Base-by-base conservation (phyloP, 345 rosid genomes). In the Populus alba region DNA sequence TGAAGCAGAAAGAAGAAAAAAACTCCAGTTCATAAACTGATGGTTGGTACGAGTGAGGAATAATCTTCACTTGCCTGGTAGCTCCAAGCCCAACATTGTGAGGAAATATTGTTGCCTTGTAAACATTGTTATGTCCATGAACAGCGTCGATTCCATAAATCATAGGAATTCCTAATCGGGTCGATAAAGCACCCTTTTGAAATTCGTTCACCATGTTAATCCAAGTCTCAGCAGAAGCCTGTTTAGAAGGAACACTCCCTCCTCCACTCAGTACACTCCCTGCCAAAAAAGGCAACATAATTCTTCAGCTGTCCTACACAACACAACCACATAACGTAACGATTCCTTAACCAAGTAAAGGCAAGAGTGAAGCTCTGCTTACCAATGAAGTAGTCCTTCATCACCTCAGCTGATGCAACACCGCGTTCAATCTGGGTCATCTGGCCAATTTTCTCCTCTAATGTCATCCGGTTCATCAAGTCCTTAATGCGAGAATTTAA, bases 261-360 rank as follows among this genome's bases (percentile, higher is more conserved):
- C 98, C 98, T 63, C 97, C 98, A 63, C 98, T 94, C 86, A 94
- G 78, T 49, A 94, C 91, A 84, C 98, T 94, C 81, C 98, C 98
- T 93, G 71, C 75, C 62, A 55, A 5, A 41, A 18, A 20, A 37
- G 62, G 22, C 31, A 23, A 9, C 23, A 15, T 0, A 15, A 27
- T 22, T 51, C 13, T 16, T 57, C 22, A 5, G 0, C 39, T 68
- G 22, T 1, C 18, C 8, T 5, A 27, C 1, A 37, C 2, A 31
- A 0, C 2, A 10, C 37, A 65, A 2, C 25, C 18, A 31, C 16
- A 2, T 17, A 16, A 29, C 20, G 22, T 2, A 37, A 66, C n/a
- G 1, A 13, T 29, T 66, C 31, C 39, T 66, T 1, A 11, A n/a
- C 23, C 8, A 68, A 6, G 16, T 38, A 10, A 33, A 41, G 43